Percentiles rank a stretch among this genome's conserved stretches.
These are phyloP conservation scores for Cytospora mali DNA, from an alignment of 2,329 filamentous ascomycete species.

Conservation along the genomic window DNA sequence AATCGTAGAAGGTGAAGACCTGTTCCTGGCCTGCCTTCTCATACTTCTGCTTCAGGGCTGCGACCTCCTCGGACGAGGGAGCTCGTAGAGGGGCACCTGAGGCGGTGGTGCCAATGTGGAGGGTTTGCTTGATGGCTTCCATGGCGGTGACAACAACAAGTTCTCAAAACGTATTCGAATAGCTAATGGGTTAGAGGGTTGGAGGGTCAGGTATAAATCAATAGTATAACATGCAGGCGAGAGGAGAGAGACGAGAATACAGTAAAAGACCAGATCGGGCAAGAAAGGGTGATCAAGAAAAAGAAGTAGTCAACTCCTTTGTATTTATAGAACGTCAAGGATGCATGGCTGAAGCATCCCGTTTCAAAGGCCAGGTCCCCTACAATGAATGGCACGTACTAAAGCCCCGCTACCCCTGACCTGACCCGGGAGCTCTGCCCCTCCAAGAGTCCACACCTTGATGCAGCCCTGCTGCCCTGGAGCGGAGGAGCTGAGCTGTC, in stretches of 20 bases:
- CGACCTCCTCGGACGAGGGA: conserved; percentile 67
- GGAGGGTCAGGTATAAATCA: not conserved
- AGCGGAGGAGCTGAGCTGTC: conserved; percentile 3
- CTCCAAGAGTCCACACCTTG: conserved; percentile 6
- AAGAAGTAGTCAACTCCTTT: conserved; percentile 23
- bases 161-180: not conserved
- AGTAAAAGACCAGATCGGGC: conserved; percentile 4
- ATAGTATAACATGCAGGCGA: not conserved
- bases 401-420: conserved; percentile 20
- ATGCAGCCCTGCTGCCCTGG: not conserved
- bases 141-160: conserved; percentile 37
- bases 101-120: conserved; percentile 41
- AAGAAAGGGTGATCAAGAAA: conserved; percentile 6
- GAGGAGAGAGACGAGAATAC: conserved; percentile 1
- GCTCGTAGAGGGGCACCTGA: conserved; percentile 44
- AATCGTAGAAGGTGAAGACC: conserved; percentile 86
- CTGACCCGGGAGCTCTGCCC: conserved; percentile 12
- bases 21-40: conserved; percentile 75
- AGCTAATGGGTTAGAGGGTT: not conserved
- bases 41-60: conserved; percentile 72
- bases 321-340: conserved; percentile 22
- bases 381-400: too few species aligned
- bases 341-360: conserved; percentile 18
- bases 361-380: not conserved
- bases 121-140: conserved; percentile 48